Base-by-base conservation (phyloP, 768 basidiomycete genomes). In the Amanita pallidorosea region DNA sequence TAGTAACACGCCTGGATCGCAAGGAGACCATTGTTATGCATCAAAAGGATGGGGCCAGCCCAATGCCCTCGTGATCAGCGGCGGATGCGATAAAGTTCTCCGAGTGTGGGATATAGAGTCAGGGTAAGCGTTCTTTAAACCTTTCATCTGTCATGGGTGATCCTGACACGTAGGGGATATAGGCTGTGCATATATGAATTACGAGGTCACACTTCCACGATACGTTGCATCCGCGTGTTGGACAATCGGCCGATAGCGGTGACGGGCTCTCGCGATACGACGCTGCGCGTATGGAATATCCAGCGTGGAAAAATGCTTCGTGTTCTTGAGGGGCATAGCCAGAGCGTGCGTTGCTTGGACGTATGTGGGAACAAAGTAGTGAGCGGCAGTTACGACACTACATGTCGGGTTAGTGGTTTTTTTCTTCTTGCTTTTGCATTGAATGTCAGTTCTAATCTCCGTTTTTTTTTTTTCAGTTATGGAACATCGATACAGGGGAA, bases 381-480 rank as follows among this genome's bases (percentile, higher is more conserved):
- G 34, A 93, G 88, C 57, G 95, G 93, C 31, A 93, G 92, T 62
- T 98, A 99, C 64, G 95, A 99, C 64, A 73, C 76, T 41, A 93
- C 84, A 15, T 88, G 85, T 58, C 75, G 93, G 55, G 88, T 95
- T 49, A 43, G 79, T 68, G 27, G 31, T 38, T 25, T 8, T 18
- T 25, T 23, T 23, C 5, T 23, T 27, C 52, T 23, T 47, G 27
- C 38, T 18, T 23, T 51, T 20, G 29, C 33, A 8, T 55, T 34
- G n/a, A n/a, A n/a, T n/a, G 47, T 43, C 52, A 40, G 3, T 49
- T 42, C 33, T 40, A 13, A 45, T 57, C 23, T 25, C 29, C 49
- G 20, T 40, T 2, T 5, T 27, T 27, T 27, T 27, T 27, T 36
- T 22, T 47, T 13, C 44, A 91, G 89, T 63, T 96, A 18, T 97